Conservation (phyloP, 2,329 filamentous ascomycete genomes). For the Colletotrichum sp. region DNA sequence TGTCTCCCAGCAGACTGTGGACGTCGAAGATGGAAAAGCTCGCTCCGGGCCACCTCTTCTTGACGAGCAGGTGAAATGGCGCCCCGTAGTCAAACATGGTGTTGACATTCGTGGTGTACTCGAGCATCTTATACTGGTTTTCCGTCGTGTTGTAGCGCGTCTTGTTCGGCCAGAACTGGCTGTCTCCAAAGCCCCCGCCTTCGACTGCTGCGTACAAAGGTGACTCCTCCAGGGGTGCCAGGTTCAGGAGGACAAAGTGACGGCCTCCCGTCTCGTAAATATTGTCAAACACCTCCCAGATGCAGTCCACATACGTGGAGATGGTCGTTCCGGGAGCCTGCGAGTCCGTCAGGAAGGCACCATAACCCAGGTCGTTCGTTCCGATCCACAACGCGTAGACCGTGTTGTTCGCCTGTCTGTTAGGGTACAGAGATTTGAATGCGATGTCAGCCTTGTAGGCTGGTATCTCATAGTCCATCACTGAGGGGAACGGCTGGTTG, state of each 20-base stretch:
- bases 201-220: constrained; percentile 66
- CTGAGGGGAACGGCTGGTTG: constrained; percentile 63
- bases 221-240: constrained; percentile 68
- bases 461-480: constrained; percentile 65
- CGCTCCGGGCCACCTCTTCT: constrained; percentile 59
- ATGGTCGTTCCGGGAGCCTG: constrained; percentile 66
- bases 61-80: constrained; percentile 48
- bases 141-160: constrained; percentile 51
- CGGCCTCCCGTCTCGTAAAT: constrained; percentile 71
- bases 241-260: constrained; percentile 75
- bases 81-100: constrained; percentile 53
- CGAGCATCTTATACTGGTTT: constrained; percentile 46
- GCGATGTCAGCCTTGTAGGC: constrained; percentile 57
- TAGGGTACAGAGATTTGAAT: constrained; percentile 45
- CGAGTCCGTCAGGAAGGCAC: constrained; percentile 69
- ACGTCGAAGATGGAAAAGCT: constrained; percentile 72
- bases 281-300: constrained; percentile 66
- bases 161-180: constrained; percentile 53
- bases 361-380: constrained; percentile 76
- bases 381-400: constrained; percentile 83
- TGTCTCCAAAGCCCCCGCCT: constrained; percentile 44
- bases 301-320: constrained; percentile 69
- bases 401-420: constrained; percentile 60
- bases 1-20: constrained; percentile 67
- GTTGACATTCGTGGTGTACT: constrained; percentile 57